Evolutionary conservation across 225 moss, liverwort and hornwort species (phyloP).

Genomic region (Physcomitrellopsis africana): DNA sequence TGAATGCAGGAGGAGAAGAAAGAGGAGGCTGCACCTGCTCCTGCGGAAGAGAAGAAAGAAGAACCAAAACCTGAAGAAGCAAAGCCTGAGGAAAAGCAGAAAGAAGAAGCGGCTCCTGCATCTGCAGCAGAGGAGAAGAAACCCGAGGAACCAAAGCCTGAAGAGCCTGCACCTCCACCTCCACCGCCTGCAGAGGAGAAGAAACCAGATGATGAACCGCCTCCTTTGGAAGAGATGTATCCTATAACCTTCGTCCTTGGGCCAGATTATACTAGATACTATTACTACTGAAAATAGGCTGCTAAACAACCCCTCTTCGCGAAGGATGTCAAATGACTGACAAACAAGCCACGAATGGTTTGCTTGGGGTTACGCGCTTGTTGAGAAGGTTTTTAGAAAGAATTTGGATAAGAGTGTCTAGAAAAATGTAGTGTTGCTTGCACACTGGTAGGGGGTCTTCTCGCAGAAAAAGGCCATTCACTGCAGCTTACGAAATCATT

Average conservation of each 20-base stretch:
- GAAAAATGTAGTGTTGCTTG: no score
- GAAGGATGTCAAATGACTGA: no score
- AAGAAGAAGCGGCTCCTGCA: no score
- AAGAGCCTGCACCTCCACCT: constrained; percentile 23
- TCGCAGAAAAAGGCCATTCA: no score
- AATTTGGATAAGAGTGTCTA: no score
- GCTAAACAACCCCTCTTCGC: no score
- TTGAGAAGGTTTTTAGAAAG: no score
- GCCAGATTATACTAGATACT: constrained; percentile 55
- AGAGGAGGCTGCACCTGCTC: constrained; percentile 28
- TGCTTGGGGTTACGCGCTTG: no score
- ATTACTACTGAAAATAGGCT: constrained; percentile 39
- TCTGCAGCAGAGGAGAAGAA: background rate
- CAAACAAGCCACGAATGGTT: no score
- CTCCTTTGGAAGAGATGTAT: constrained; percentile 50
- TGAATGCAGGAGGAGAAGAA: constrained; percentile 25
- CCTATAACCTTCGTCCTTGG: constrained; percentile 58
- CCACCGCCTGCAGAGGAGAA: constrained; percentile 29
- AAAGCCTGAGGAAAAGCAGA: no score
- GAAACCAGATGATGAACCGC: constrained; percentile 28
- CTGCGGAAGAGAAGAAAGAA: constrained; percentile 21
- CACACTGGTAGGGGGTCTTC: no score
- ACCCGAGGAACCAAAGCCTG: constrained; percentile 36
- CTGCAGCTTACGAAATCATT: no score
- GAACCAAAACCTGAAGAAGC: background rate